phyloP scores from a whole-genome alignment of 1,139 yeast species.

The Nakaseomyces glabratus region DNA sequence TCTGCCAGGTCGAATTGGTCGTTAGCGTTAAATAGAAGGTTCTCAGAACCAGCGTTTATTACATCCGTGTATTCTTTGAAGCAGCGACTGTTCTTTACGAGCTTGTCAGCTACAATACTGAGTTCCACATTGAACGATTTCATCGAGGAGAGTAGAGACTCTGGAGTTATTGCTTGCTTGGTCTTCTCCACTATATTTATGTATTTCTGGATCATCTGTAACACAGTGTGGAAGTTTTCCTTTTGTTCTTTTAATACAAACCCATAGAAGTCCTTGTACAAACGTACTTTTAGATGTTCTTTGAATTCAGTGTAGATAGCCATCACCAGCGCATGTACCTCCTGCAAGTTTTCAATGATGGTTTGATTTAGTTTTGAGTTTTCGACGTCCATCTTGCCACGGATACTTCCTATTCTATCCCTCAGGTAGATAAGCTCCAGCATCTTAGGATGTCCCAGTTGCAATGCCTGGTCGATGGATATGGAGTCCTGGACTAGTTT shows the following conservation, averaged over 20 bases:
- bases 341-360: conserved; percentile 1
- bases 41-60: background rate
- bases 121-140: conserved; percentile 2
- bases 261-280: conserved; percentile 6
- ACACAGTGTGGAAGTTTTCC: conserved; percentile 2
- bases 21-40: background rate
- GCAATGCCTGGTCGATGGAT: conserved; percentile 1
- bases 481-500: conserved; percentile 3
- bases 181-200: conserved; percentile 2
- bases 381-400: background rate
- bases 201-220: conserved; percentile 4
- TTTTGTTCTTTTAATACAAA: background rate
- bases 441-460: conserved; percentile 21
- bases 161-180: background rate
- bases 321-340: conserved; percentile 4
- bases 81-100: conserved; percentile 2
- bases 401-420: conserved; percentile 11
- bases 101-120: background rate
- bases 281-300: conserved; percentile 4
- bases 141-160: background rate
- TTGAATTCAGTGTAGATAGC: conserved; percentile 2
- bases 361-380: background rate
- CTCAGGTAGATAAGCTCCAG: conserved; percentile 22
- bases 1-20: background rate
- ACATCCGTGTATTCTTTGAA: background rate